A percentile compares a stretch with the other conserved stretches of the same genome.
Conservation (phyloP, 2,329 filamentous ascomycete species). For the Aureobasidium mangrovei region DNA sequence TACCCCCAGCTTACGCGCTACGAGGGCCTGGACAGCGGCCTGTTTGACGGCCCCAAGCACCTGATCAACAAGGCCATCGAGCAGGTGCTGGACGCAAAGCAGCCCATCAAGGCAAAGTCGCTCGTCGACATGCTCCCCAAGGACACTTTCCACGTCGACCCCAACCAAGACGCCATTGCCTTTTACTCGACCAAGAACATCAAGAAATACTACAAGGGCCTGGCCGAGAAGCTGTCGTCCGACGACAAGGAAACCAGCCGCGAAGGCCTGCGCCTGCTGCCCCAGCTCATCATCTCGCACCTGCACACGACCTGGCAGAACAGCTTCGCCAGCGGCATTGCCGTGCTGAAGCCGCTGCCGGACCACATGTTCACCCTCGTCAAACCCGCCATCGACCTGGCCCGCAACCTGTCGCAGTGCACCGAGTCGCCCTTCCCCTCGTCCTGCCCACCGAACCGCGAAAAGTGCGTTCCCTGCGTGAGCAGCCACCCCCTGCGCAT, state of each 20-base stretch:
- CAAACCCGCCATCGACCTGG: conserved; percentile 61
- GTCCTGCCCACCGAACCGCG: conserved; percentile 75
- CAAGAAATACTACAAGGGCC: conserved; percentile 54
- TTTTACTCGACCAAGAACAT: conserved; percentile 63
- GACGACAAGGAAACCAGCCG: conserved; percentile 42
- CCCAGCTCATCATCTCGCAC: conserved; percentile 72
- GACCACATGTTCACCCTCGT: conserved; percentile 66
- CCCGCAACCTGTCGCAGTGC: conserved; percentile 66
- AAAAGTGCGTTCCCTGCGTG: conserved; percentile 66
- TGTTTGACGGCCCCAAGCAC: conserved; percentile 62
- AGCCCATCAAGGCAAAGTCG: conserved; percentile 53
- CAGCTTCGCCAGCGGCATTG: conserved; percentile 65
- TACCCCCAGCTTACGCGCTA: conserved; percentile 67
- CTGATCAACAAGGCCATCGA: conserved; percentile 36
- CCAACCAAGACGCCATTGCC: conserved; percentile 58
- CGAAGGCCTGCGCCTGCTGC: conserved; percentile 55
- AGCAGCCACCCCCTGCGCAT: conserved; percentile 57
- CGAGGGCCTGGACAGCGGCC: conserved; percentile 58
- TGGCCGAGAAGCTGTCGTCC: conserved; percentile 51
- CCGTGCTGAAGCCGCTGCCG: conserved; percentile 70
- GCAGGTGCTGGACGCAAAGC: conserved; percentile 32
- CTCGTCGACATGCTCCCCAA: conserved; percentile 54
- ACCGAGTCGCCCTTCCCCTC: conserved; percentile 61
- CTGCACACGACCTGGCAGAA: conserved; percentile 80
- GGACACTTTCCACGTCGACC: conserved; percentile 57